Base-by-base conservation (phyloP, 306 rosid species). In the Lathyrus oleraceus region DNA sequence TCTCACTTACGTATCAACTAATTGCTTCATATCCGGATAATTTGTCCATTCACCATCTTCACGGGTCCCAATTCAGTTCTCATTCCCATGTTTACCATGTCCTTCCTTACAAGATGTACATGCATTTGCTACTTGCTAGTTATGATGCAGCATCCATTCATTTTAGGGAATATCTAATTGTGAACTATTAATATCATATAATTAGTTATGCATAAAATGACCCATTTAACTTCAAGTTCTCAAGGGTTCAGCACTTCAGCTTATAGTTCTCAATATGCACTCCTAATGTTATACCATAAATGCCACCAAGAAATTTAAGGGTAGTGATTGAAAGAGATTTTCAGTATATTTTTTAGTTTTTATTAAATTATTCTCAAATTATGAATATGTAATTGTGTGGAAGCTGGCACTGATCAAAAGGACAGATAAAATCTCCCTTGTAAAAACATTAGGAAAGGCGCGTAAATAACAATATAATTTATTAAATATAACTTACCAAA, bases 401-500 rank as follows among this genome's bases (percentile, higher is more conserved):
- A 54, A 65, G 42, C 19, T 53, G 47, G 40, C 65, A 49, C 13
- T 27, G 4, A 54, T 16, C 6, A 73, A 47, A 45, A 20, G 13
- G 61, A 32, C 11, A 36, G 6, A 49, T n/a, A 11, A 65, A 53
- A 65, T 15, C 23, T 39, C 35, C 7, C 39, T 20, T 9, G 21
- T 10, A 16, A 35, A 38, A 4, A 28, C 23, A 21, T 21, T 21
- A 21, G 2, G 14, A 47, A 70, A 43, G 40, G 30, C 28, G 49
- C 44, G 15, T 35, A 59, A 16, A 5, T 36, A 40, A 65, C n/a
- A 51, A 13, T 42, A 32, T 45, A 52, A 23, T 11, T 25, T 42
- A 61, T 17, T 57, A 59, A 59, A 36, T 36, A 67, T 28, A 62
- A 83, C 96, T 87, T 85, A 91, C 97, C n/a, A n/a, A n/a, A n/a